Percentiles rank a stretch among this genome's conserved stretches.
These are phyloP conservation scores for Persicaria maculosa DNA, from an alignment of 148 eudicot species.

Conservation along the genomic window DNA sequence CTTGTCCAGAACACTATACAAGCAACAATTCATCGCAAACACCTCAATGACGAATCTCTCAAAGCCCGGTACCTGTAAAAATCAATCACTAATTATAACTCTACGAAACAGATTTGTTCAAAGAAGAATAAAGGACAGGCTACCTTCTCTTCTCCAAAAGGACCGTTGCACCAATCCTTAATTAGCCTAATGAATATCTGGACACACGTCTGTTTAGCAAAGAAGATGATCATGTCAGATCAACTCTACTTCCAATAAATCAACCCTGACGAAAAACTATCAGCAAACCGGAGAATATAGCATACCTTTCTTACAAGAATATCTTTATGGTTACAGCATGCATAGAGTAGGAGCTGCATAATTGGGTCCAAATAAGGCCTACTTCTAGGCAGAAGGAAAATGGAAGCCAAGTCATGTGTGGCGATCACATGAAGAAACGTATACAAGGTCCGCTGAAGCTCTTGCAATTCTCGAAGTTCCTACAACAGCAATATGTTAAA, in stretches of 20 bases:
- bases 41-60: slow-evolving; percentile 59
- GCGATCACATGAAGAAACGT: slow-evolving; percentile 82
- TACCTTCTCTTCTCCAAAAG: slow-evolving; percentile 80
- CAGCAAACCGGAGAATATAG: neutral
- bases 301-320: slow-evolving; percentile 74
- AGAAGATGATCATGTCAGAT: slow-evolving; percentile 1
- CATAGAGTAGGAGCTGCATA: slow-evolving; percentile 63
- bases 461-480: slow-evolving; percentile 92
- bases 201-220: slow-evolving; percentile 61
- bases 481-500: slow-evolving; percentile 19
- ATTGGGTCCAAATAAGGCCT: slow-evolving; percentile 50
- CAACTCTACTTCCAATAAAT: neutral
- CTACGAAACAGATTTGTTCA: neutral
- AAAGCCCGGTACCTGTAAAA: slow-evolving; percentile 89
- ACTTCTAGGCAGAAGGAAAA: slow-evolving; percentile 68
- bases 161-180: slow-evolving; percentile 80
- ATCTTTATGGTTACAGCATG: slow-evolving; percentile 82
- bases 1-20: slow-evolving; percentile 90
- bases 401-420: slow-evolving; percentile 78
- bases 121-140: slow-evolving; percentile 9
- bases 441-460: slow-evolving; percentile 76
- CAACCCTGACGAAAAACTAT: neutral
- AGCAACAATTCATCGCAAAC: slow-evolving; percentile 79
- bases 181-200: slow-evolving; percentile 80
- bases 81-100: slow-evolving; percentile 19